Evolutionary conservation across 2,329 filamentous ascomycete species (phyloP).

Genomic region (Epicoccum sorghinum): DNA sequence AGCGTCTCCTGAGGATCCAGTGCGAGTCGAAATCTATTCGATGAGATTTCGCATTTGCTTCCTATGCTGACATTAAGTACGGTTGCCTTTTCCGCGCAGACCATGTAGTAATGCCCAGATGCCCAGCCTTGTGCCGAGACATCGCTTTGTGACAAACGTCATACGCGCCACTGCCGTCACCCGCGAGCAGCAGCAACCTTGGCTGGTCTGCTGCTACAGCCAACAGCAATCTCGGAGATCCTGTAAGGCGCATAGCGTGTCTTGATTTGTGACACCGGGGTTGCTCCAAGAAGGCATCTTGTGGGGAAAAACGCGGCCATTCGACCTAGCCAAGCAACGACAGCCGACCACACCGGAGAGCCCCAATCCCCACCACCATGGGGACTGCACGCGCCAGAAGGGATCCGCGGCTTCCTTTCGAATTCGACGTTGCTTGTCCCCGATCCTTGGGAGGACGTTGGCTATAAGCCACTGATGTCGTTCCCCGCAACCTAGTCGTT

Average conservation of each 20-base stretch:
- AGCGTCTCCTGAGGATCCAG: not conserved
- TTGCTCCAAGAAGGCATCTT: constrained; percentile 22
- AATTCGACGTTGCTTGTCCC: constrained; percentile 6
- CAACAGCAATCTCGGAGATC: constrained; percentile 24
- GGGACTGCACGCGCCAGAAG: constrained; percentile 7
- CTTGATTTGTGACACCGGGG: constrained; percentile 26
- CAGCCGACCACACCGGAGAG: constrained; percentile 16
- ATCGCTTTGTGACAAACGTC: constrained; percentile 25
- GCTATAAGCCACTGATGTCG: constrained; percentile 14
- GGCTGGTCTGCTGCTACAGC: constrained; percentile 21
- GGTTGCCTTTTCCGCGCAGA: constrained; percentile 15
- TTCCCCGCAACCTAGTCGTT: constrained; percentile 15
- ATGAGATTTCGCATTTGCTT: constrained; percentile 2
- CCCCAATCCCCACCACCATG: constrained; percentile 10
- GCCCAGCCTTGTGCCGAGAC: constrained; percentile 26
- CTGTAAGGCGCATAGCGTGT: constrained; percentile 22
- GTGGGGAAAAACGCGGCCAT: constrained; percentile 27
- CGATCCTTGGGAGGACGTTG: not conserved
- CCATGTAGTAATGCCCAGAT: constrained; percentile 34
- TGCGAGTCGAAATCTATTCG: constrained; percentile 1
- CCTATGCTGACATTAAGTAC: constrained; percentile 24
- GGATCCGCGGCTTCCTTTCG: constrained; percentile 6
- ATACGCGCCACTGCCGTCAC: constrained; percentile 31
- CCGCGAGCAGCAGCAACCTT: constrained; percentile 19
- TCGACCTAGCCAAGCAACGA: constrained; percentile 24